Evolutionary conservation across 1,139 yeast species (phyloP), one percentile per base, ranked within the genome.

Genomic region (Pneumocystis carinii): DNA sequence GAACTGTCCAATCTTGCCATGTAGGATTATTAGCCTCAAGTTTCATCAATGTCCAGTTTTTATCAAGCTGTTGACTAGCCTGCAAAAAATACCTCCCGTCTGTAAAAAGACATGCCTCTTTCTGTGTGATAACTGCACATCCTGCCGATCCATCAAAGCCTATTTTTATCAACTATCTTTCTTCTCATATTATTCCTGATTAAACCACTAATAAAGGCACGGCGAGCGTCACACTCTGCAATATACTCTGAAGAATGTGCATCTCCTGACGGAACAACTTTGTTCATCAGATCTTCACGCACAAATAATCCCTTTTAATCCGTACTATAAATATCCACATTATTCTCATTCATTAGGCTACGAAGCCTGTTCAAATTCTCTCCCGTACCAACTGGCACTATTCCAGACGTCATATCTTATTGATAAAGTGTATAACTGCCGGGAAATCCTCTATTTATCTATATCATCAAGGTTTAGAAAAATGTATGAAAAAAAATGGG

Each of bases 121-220:
- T 86, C 37, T 65, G 63, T n/a, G 97, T 86, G 58, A 92, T 78
- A 57, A 94, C 80, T 2, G 97, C 98, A 56, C 90, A 80, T 63
- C 98, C 99, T 0, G 97, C 97, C 65, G 95, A 85, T 3, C 99
- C 99, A 64, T 88, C 86, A 75, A 92, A 92, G 0, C 95, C 95
- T 42, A 60, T 37, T 19, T 42, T 8, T 14, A 38, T n/a, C 7
- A 24, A 35, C 15, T 17, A 59, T 10, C 10, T 19, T 4, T 15
- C 19, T 27, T 24, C 6, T 2, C 3, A 27, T 27, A 32, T 19
- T 17, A 39, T 41, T 27, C 6, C 29, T 10, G 15, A 6, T 3
- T n/a, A 14, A 15, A 60, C 32, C 32, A 12, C 63, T 57, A 55
- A 65, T 65, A 41, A 62, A 65, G 19, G 67, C 67, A 24, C 67